Evolutionary conservation across 1,284 basidiomycete species (phyloP).

Genomic region (Acaromyces ingoldii): DNA sequence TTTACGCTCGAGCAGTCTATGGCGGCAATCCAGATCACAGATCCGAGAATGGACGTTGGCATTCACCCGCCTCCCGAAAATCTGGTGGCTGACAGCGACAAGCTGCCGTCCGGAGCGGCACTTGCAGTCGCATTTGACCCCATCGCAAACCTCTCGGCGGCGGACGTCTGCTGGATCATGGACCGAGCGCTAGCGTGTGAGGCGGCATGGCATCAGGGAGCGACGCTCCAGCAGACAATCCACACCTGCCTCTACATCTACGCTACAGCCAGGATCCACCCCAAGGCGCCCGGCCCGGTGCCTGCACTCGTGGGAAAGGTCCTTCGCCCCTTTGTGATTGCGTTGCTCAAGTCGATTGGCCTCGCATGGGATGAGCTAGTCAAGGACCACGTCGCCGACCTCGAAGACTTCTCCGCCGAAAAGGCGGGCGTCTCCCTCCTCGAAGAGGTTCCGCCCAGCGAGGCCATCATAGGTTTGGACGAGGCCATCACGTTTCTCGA

Average conservation of each 20-base stretch:
- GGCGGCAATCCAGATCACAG: slow-evolving; percentile 85
- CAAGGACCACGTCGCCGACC: slow-evolving; percentile 59
- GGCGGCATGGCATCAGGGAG: slow-evolving; percentile 80
- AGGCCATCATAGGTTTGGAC: not conserved
- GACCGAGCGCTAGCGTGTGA: slow-evolving; percentile 75
- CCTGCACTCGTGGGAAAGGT: slow-evolving; percentile 52
- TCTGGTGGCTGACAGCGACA: slow-evolving; percentile 34
- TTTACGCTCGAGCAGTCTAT: slow-evolving; percentile 77
- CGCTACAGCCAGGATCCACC: slow-evolving; percentile 55
- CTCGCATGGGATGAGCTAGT: slow-evolving; percentile 73
- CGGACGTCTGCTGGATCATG: slow-evolving; percentile 80
- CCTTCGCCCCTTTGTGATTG: slow-evolving; percentile 66
- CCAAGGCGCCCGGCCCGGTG: slow-evolving; percentile 12
- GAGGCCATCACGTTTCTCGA: no score
- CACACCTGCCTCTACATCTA: slow-evolving; percentile 77
- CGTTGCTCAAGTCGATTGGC: slow-evolving; percentile 75
- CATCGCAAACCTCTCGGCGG: slow-evolving; percentile 60
- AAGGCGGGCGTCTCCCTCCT: slow-evolving; percentile 75
- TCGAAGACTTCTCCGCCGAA: slow-evolving; percentile 81
- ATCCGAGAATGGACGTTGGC: slow-evolving; percentile 81
- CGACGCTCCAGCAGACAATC: slow-evolving; percentile 76
- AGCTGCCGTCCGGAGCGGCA: slow-evolving; percentile 54
- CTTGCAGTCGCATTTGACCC: slow-evolving; percentile 60
- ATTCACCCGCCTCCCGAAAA: slow-evolving; percentile 54
- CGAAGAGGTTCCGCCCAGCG: slow-evolving; percentile 58